phyloP scores from a whole-genome alignment of 139 green algal species.

The Trebouxia sp. region DNA sequence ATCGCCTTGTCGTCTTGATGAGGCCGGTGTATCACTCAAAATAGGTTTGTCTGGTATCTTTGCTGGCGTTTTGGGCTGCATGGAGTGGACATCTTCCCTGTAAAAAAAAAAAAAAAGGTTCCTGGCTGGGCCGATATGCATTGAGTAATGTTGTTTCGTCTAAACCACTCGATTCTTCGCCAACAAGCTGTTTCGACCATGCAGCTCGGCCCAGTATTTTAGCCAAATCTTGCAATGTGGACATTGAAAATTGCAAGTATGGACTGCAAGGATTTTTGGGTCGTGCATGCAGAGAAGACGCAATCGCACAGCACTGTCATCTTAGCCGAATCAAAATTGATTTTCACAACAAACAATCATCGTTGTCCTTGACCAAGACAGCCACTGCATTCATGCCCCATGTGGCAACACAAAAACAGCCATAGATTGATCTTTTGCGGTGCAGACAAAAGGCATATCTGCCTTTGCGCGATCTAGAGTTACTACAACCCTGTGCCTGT shows the following conservation, averaged over 20 bases:
- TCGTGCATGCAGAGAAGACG: too few relatives aligned
- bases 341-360: too few relatives aligned
- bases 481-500: constrained; percentile 39
- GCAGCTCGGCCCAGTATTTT: neutral
- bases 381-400: neutral
- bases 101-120: constrained; percentile 2
- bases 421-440: constrained; percentile 43
- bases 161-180: neutral
- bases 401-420: constrained; percentile 30
- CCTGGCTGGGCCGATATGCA: neutral
- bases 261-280: too few relatives aligned
- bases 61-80: neutral
- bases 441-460: constrained; percentile 43
- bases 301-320: too few relatives aligned
- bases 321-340: too few relatives aligned
- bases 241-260: too few relatives aligned
- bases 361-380: too few relatives aligned
- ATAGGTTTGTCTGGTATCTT: neutral
- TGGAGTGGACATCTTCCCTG: neutral
- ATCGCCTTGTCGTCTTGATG: too few relatives aligned
- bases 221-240: too few relatives aligned
- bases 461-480: constrained; percentile 44
- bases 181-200: neutral
- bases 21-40: neutral
- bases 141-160: neutral